phyloP scores from a whole-genome alignment of 2,329 filamentous ascomycete species.

The Fusarium guadeloupense region DNA sequence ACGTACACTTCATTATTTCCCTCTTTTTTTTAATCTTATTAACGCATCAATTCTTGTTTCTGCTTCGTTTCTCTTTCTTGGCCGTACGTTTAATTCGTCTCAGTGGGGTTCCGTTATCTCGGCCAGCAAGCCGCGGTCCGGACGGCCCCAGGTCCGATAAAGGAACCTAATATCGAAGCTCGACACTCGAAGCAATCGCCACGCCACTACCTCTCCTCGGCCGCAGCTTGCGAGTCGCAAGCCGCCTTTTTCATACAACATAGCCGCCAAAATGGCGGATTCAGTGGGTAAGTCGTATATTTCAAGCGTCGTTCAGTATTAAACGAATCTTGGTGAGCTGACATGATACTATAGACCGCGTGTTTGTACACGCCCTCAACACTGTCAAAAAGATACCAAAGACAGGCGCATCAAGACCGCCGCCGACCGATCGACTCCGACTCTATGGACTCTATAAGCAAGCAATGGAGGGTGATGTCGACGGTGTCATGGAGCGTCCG shows the following conservation, averaged over 20 bases:
- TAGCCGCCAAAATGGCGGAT: constrained; percentile 41
- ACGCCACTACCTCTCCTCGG: constrained; percentile 27
- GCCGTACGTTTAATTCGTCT: constrained; percentile 4
- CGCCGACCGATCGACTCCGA: constrained; percentile 82
- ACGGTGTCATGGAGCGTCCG: constrained; percentile 91
- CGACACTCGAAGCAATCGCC: constrained; percentile 25
- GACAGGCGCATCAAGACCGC: constrained; percentile 89
- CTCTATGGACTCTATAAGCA: constrained; percentile 99
- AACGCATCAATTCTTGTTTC: constrained; percentile 1
- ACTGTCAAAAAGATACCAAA: constrained; percentile 98
- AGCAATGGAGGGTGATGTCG: constrained; percentile 97
- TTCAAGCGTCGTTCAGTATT: background rate
- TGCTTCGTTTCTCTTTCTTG: constrained; percentile 13
- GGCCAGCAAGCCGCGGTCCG: constrained; percentile 43
- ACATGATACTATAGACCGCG: constrained; percentile 73
- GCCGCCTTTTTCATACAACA: constrained; percentile 16
- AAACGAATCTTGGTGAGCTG: constrained; percentile 18
- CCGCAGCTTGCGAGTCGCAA: constrained; percentile 29
- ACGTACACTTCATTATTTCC: constrained; percentile 1
- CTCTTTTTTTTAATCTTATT: constrained; percentile 7
- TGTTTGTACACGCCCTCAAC: constrained; percentile 98
- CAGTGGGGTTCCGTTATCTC: constrained; percentile 41
- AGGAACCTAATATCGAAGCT: constrained; percentile 34
- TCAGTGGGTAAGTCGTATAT: constrained; percentile 43
- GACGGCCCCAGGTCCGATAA: constrained; percentile 42